Percentiles rank a stretch among this genome's conserved stretches.
Evolutionary conservation across 2,329 filamentous ascomycete genomes (phyloP).

Genomic region (Monosporascus ibericus): DNA sequence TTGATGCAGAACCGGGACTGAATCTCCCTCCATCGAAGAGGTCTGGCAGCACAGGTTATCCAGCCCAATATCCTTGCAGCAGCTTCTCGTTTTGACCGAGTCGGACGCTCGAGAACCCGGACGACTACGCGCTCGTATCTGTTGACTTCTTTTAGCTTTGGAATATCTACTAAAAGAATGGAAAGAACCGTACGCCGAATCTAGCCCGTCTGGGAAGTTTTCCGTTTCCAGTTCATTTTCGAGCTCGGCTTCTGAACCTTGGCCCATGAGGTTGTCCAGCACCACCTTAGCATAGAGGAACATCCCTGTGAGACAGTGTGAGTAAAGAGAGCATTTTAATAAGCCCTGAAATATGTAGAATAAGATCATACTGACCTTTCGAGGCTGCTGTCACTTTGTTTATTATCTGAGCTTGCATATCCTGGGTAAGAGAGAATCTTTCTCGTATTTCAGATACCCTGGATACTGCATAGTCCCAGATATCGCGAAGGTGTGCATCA

Average conservation of each 20-base stretch:
- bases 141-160: background rate
- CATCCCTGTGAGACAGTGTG: conserved; percentile 3
- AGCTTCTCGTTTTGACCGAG: background rate
- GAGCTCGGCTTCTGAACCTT: conserved; percentile 13
- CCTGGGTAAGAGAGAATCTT: background rate
- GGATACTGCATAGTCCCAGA: background rate
- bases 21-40: conserved; percentile 7
- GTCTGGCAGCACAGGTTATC: conserved; percentile 4
- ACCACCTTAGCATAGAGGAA: conserved; percentile 17
- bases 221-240: conserved; percentile 8
- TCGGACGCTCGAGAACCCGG: conserved; percentile 2
- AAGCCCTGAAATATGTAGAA: background rate
- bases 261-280: conserved; percentile 12
- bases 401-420: background rate
- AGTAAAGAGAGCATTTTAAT: background rate
- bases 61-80: conserved; percentile 3
- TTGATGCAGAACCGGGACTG: conserved; percentile 7
- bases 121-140: conserved; percentile 6
- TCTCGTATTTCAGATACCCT: background rate
- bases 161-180: no score
- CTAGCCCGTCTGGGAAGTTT: conserved; percentile 10
- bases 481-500: background rate
- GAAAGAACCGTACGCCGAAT: conserved; percentile 7
- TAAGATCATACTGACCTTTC: background rate
- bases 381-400: background rate